A percentile compares a stretch with the other conserved stretches of the same genome.
Conservation (phyloP, 208 protist species). For the Naegleria gruberi region DNA sequence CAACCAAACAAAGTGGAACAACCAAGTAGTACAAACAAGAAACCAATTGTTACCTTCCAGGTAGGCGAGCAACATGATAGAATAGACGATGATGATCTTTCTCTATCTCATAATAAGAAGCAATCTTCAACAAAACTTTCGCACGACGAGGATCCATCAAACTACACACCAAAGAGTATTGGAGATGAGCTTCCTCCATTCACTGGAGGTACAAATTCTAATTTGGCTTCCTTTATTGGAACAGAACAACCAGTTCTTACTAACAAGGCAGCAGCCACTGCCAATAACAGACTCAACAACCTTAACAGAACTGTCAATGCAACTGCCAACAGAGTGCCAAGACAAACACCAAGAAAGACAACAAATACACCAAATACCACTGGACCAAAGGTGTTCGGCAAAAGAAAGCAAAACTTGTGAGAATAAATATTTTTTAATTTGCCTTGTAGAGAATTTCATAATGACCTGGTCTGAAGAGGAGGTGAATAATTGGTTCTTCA, state of each 20-base stretch:
- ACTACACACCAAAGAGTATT: background rate
- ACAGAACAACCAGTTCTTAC: background rate
- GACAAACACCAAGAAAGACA: background rate
- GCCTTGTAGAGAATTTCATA: background rate
- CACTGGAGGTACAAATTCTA: background rate
- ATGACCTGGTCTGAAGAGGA: background rate
- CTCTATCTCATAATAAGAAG: background rate
- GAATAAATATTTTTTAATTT: background rate
- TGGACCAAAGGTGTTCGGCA: background rate
- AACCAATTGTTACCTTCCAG: background rate
- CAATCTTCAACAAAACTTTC: background rate
- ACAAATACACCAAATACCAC: background rate
- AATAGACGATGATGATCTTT: background rate
- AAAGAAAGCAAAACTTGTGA: too few relatives aligned
- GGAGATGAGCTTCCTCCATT: background rate
- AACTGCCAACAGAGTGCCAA: background rate
- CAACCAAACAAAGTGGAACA: background rate
- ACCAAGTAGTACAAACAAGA: background rate
- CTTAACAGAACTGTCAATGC: background rate
- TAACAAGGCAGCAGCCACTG: background rate
- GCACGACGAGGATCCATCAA: background rate
- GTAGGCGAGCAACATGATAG: background rate
- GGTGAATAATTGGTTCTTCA: background rate
- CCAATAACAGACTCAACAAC: background rate
- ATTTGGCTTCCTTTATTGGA: background rate